Evolutionary conservation across 1,284 basidiomycete genomes (phyloP), one percentile per base, ranked within the genome.

Genomic region (Ceratobasidium sp.): DNA sequence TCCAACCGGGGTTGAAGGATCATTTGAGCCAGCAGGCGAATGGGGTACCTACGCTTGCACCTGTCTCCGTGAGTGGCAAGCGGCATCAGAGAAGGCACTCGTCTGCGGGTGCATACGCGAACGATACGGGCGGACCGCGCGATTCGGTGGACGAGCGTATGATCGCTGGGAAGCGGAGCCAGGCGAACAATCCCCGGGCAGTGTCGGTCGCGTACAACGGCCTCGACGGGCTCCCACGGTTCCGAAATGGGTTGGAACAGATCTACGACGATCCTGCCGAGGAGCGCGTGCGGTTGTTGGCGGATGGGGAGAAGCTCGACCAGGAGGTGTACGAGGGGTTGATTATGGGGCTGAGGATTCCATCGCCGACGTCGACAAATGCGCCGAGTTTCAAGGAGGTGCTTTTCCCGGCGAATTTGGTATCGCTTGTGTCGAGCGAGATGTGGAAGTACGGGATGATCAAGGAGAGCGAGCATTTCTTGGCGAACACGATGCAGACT

Each of bases 391-490:
- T 97, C 77, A 99, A 99, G 84, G 98, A 99, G 83, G 97, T 99
- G 72, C 87, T 99, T 53, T 99, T 99, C 92, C 98, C 98, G 4
- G 97, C 98, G n/a, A 99, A 99, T 83, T 89, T 99, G 75, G 99
- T 99, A 84, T 96, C 94, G 80, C 86, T 99, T 64, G 93, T 98
- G 76, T 98, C 96, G 24, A 99, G 99, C 83, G 98, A 99, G 84
- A 99, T 99, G 97, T 99, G 98, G 98, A 99, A 99, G 85, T 96
- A 98, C 80, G 96, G 97, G 33, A 90, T 99, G 80, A 98, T 99
- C 79, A 89, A 92, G 31, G 97, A 99, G 83, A 98, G 96, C 83
- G 98, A 99, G 83, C 89, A 97, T 48, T 99, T 99, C 89, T 87
- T 99, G 76, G 98, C 98, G 50, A 99, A 98, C 81, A 95, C 99